Percentiles rank a stretch among this genome's conserved stretches.
Evolutionary conservation across 163 green algal genomes (phyloP).

Genomic region (Chlorella variabilis): DNA sequence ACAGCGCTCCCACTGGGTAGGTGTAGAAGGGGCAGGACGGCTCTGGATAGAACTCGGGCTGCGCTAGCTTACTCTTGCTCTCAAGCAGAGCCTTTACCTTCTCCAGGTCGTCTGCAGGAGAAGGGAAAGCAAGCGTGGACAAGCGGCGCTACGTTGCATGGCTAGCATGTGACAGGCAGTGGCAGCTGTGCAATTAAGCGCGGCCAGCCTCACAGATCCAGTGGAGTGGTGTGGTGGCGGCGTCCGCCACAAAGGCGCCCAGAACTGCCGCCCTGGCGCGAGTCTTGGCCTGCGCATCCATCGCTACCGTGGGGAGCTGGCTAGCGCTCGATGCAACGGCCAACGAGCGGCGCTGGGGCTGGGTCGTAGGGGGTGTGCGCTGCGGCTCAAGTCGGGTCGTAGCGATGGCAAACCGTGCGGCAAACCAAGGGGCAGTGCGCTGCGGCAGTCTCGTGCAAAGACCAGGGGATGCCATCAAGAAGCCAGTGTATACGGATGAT

Average conservation of each 20-base stretch:
- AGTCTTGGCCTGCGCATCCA: neutral
- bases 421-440: too few relatives aligned
- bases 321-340: too few relatives aligned
- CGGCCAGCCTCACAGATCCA: conserved; percentile 58
- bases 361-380: too few relatives aligned
- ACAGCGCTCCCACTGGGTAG: neutral
- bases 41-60: conserved; percentile 52
- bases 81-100: conserved; percentile 49
- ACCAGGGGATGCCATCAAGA: too few relatives aligned
- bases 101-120: conserved; percentile 33
- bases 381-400: too few relatives aligned
- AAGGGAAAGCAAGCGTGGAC: neutral
- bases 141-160: neutral
- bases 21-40: conserved; percentile 54
- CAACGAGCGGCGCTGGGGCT: too few relatives aligned
- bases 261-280: neutral
- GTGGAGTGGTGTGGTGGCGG: conserved; percentile 64
- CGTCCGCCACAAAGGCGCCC: conserved; percentile 57
- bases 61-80: conserved; percentile 1
- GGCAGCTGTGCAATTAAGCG: too few relatives aligned
- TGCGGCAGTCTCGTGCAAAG: too few relatives aligned
- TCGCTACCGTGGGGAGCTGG: too few relatives aligned
- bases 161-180: too few relatives aligned
- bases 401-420: too few relatives aligned
- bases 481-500: too few relatives aligned